Base-by-base conservation (phyloP, 495 filamentous ascomycete species). In the Penicillium macrosclerotiorum region DNA sequence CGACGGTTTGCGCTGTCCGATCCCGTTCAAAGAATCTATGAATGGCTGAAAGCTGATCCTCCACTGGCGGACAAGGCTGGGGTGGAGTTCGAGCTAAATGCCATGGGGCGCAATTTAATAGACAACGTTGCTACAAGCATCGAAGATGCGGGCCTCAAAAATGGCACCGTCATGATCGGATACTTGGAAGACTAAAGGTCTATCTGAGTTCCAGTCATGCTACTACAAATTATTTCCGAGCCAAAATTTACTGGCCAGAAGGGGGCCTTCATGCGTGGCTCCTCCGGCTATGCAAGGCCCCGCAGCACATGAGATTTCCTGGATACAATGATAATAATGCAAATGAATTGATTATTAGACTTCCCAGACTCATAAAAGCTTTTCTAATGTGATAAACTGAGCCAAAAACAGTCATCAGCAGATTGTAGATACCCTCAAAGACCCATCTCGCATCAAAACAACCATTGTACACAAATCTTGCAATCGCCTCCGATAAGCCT, bases 161-260 rank as follows among this genome's bases (percentile, higher is more conserved):
- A 92, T 55, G 89, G 83, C 11, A 95, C 88, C 0, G 83, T 98
- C 26, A 96, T 94, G 86, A 83, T 98, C 29, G 93, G 95, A 60
- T 94, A 85, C 56, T 62, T 89, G 39, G 84, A 88, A 58, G 82
- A 84, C 11, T 85, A 74, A 57, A 37, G 18, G 1, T 12, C n/a
- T 29, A 42, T 22, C 19, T 11, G 14, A 22, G 34, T 18, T 22
- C 18, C 25, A 3, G 24, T 46, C 13, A 17, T 38, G n/a, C 20
- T 1, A n/a, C 4, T 16, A 19, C 13, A 5, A 8, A 14, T n/a
- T n/a, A 32, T 18, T 31, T 24, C 1, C 31, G 4, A 14, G 33
- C 13, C 4, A 36, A 3, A n/a, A 3, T 18, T 40, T 13, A 12
- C 24, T 23, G 11, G 5, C 25, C 5, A 27, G 11, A 5, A 11